Evolutionary conservation across 257 asterid genomes (phyloP), one percentile per base, ranked within the genome.

Genomic region (Scutellaria minor): DNA sequence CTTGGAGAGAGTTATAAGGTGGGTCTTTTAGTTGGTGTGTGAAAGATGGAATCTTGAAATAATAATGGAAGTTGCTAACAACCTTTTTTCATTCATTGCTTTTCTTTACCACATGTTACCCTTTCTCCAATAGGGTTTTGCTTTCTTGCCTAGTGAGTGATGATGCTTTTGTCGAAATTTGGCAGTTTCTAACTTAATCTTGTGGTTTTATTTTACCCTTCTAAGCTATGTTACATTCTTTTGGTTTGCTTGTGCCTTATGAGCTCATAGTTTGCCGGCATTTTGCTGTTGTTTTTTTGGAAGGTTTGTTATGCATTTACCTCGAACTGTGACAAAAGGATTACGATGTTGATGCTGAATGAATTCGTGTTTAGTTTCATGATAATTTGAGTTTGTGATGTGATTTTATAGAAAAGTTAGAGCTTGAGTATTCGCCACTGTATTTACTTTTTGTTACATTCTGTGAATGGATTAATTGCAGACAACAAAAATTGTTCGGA

Each of bases 11-110:
- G 58, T 18, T 18, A 18, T 75, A 74, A 37, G 70, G 75, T 71
- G 62, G 65, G 50, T 20, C 57, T 64, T 77, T 69, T 58, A 37
- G 81, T 71, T 78, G 81, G 80, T 75, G 51, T 63, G 73, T 75
- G 39, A 53, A 59, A 65, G 76, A 39, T 42, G 72, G 88, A 83
- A 81, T 87, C 87, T 75, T 76, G 71, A 46, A 31, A 31, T 31
- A 66, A 47, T 81, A 14, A 52, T 66, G 69, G 72, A 71, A 68
- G 50, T 71, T 79, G 50, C 55, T 76, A 53, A 55, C 58, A 52
- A n/a, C 42, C 67, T 78, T 41, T 82, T 52, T 18, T 7, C 13
- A 5, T 44, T 9, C 6, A 44, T 64, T 47, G 53, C 14, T 64
- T 45, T 5, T 14, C 18, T 14, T 64, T 2, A 3, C 27, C 39